Evolutionary conservation across 345 rosid genomes (phyloP).

Genomic region (Pseudoturritis turrita): DNA sequence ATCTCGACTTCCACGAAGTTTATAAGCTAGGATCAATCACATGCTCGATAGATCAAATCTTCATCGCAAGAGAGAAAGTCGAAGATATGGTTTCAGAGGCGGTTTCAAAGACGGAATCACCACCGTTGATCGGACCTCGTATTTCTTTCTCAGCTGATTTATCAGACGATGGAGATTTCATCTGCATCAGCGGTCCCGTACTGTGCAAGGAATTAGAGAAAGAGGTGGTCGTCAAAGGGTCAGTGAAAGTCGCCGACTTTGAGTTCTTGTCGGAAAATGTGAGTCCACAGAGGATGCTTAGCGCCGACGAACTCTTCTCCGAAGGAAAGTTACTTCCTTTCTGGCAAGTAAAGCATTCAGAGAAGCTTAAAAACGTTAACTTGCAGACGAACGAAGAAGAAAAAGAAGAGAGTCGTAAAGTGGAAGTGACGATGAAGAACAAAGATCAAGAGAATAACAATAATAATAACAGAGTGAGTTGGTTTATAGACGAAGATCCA

Average conservation of each 20-base stretch:
- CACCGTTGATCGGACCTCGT: conserved; percentile 57
- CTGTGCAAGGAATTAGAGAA: conserved; percentile 21
- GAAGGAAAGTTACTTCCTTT: conserved; percentile 91
- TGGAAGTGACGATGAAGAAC: conserved; percentile 11
- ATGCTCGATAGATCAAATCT: neutral
- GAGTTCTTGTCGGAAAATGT: conserved; percentile 72
- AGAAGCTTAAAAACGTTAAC: conserved; percentile 58
- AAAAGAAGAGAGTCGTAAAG: conserved; percentile 22
- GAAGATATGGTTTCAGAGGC: conserved; percentile 50
- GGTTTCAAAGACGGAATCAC: conserved; percentile 37
- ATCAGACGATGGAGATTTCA: conserved; percentile 51
- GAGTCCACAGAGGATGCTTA: conserved; percentile 46
- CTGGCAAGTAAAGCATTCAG: conserved; percentile 74
- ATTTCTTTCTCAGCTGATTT: conserved; percentile 81
- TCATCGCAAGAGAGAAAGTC: neutral
- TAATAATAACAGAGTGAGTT: conserved; percentile 42
- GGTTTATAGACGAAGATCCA: conserved; percentile 93
- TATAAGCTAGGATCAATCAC: conserved; percentile 8
- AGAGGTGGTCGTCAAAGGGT: conserved; percentile 21
- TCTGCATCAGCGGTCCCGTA: conserved; percentile 51
- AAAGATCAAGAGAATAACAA: conserved; percentile 33
- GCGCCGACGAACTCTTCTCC: conserved; percentile 90
- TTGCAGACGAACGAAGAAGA: conserved; percentile 37
- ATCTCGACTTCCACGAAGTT: neutral
- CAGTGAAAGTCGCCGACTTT: conserved; percentile 56